These are phyloP conservation scores for Micractinium sp. DNA, from an alignment of 139 green algal genomes.

Conservation along the genomic window DNA sequence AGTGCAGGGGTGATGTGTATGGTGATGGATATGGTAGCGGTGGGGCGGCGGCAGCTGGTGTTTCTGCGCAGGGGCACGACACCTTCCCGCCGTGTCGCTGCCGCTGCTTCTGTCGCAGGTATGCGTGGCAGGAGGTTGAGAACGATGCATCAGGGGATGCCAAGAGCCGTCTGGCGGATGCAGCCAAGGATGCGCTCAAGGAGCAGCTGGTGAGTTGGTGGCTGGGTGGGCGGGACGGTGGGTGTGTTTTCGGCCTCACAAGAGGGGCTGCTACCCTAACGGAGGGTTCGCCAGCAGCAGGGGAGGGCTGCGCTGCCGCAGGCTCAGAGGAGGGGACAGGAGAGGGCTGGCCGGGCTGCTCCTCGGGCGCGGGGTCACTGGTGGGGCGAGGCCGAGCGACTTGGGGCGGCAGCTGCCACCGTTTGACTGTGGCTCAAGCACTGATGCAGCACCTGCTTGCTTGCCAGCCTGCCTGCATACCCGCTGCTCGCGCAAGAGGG, in stretches of 20 bases:
- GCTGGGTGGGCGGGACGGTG: background rate
- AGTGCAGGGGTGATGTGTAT: background rate
- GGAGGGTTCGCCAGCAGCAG: too few species aligned
- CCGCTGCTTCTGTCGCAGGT: slow-evolving; percentile 5
- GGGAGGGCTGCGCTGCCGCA: too few species aligned
- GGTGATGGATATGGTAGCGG: background rate
- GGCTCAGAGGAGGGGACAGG: too few species aligned
- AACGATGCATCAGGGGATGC: background rate
- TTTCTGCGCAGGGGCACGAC: background rate
- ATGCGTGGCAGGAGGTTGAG: slow-evolving; percentile 30
- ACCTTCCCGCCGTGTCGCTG: background rate
- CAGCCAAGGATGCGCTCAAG: slow-evolving; percentile 34
- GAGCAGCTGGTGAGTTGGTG: slow-evolving; percentile 24
- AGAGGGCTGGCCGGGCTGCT: too few species aligned
- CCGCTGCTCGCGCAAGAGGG: background rate
- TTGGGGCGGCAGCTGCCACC: too few species aligned
- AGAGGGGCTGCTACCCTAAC: too few species aligned
- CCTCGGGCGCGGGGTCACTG: too few species aligned
- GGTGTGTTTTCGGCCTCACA: background rate
- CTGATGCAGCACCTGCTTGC: background rate
- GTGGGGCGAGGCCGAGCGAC: too few species aligned
- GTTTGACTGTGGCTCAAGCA: background rate
- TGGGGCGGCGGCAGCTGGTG: background rate
- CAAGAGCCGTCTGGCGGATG: slow-evolving; percentile 2
- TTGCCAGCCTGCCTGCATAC: background rate